These are phyloP conservation scores for Capsicum baccatum DNA, from an alignment of 257 asterid genomes.

Conservation along the genomic window DNA sequence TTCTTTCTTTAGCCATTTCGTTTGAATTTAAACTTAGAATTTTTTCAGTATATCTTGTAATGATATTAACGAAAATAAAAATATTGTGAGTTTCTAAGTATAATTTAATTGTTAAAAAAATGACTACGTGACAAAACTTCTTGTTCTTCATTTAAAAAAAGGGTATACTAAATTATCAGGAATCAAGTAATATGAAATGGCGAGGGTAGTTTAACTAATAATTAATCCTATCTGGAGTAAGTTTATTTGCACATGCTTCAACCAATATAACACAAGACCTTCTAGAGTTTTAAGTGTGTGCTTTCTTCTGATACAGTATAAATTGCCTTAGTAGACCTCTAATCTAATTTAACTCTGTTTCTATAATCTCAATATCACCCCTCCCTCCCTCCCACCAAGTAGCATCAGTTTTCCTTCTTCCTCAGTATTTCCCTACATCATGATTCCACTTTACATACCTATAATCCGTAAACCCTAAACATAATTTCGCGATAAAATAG, in stretches of 20 bases:
- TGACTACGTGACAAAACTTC: too few species aligned
- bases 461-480: neutral
- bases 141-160: too few species aligned
- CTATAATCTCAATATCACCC: neutral
- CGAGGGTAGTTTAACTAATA: too few species aligned
- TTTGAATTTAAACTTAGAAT: too few species aligned
- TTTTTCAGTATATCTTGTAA: too few species aligned
- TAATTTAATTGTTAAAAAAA: too few species aligned
- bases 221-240: neutral
- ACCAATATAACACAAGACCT: neutral
- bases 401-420: neutral
- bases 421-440: conserved; percentile 7
- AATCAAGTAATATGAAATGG: too few species aligned
- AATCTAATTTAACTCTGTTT: neutral
- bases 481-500: neutral
- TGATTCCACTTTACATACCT: neutral
- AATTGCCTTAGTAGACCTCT: neutral
- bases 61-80: too few species aligned
- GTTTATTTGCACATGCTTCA: neutral
- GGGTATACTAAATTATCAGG: too few species aligned
- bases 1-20: too few species aligned
- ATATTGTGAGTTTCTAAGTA: too few species aligned
- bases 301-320: neutral
- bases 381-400: neutral
- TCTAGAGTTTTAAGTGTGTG: neutral